phyloP scores from a whole-genome alignment of 345 rosid species.

The Populus davidiana region DNA sequence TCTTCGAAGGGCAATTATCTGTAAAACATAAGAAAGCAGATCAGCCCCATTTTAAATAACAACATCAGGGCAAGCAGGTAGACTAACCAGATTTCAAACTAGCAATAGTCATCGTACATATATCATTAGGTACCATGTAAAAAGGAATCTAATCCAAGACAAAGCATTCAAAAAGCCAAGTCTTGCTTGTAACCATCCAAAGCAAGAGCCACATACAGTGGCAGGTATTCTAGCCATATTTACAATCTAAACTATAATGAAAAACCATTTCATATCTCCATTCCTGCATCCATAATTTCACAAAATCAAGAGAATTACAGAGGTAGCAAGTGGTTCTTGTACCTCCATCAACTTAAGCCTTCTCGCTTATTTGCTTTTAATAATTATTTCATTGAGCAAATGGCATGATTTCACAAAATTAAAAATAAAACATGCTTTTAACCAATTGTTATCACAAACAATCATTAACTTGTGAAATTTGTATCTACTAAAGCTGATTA shows the following conservation, averaged over 20 bases:
- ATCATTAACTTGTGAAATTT: background rate
- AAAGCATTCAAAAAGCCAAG: background rate
- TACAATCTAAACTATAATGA: background rate
- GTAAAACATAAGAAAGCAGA: conserved; percentile 2
- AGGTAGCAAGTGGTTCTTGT: background rate
- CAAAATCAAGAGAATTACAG: no score
- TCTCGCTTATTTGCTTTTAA: background rate
- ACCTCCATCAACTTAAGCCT: background rate
- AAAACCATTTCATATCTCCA: background rate
- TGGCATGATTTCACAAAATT: background rate
- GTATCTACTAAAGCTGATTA: background rate
- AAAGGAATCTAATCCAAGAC: background rate
- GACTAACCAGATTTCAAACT: background rate
- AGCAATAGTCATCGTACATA: background rate
- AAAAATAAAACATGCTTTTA: background rate
- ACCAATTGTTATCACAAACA: background rate
- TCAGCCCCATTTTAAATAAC: background rate
- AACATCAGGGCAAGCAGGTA: background rate
- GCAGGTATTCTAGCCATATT: background rate
- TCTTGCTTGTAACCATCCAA: background rate
- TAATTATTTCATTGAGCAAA: background rate
- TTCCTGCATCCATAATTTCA: no score
- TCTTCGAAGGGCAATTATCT: conserved; percentile 96
- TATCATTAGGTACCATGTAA: background rate
- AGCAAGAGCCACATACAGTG: background rate